phyloP scores from a whole-genome alignment of 306 rosid genomes.

The Coriaria nepalensis region DNA sequence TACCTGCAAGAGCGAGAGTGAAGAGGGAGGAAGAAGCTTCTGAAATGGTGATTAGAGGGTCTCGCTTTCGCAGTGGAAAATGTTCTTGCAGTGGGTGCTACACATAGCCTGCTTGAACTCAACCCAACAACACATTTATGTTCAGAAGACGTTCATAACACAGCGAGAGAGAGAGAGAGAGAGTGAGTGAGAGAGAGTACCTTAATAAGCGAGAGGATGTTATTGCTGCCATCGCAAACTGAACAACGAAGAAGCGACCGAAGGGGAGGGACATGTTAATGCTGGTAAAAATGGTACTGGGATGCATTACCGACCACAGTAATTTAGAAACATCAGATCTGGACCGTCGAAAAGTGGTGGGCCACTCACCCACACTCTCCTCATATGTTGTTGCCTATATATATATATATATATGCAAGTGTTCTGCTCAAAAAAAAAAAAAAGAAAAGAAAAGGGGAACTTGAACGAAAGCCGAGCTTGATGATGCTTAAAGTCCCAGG shows the following conservation, averaged over 20 bases:
- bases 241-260: not conserved
- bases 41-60: constrained; percentile 24
- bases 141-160: not conserved
- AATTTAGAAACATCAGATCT: no score
- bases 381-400: no score
- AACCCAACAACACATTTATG: constrained; percentile 8
- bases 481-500: constrained; percentile 45
- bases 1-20: constrained; percentile 38
- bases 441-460: no score
- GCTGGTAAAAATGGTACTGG: no score
- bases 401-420: no score
- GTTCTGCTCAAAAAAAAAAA: no score
- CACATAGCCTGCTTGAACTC: constrained; percentile 27
- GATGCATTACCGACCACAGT: no score
- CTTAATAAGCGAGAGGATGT: constrained; percentile 37
- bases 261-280: no score
- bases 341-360: no score
- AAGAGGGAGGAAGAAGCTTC: constrained; percentile 18
- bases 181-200: constrained; percentile 13
- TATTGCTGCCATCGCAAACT: constrained; percentile 39
- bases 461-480: no score
- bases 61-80: constrained; percentile 30
- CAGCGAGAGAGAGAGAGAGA: not conserved
- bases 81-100: constrained; percentile 33
- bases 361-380: no score